A percentile compares a stretch with the other conserved stretches of the same genome.
Conservation (phyloP, 257 asterid genomes). For the Solanum bulbocastanum region DNA sequence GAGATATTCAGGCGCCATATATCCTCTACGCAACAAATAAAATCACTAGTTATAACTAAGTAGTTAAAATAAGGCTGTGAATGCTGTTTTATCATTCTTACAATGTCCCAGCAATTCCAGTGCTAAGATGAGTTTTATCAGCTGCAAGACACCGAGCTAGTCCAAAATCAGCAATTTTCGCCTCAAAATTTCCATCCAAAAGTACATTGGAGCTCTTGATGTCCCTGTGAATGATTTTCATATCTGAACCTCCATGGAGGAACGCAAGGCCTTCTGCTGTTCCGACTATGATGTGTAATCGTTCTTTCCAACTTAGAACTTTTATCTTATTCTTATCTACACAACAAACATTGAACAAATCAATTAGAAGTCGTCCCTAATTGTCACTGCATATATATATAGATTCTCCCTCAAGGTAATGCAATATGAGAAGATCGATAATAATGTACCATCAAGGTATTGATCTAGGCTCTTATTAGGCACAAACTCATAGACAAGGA, state of each 20-base stretch:
- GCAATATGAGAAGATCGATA: background rate
- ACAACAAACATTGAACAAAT: background rate
- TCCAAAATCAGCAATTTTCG: slow-evolving; percentile 14
- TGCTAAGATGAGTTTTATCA: slow-evolving; percentile 4
- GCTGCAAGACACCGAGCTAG: slow-evolving; percentile 2
- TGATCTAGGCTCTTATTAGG: slow-evolving; percentile 9
- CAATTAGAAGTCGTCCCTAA: background rate
- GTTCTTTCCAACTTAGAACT: slow-evolving; percentile 1
- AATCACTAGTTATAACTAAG: background rate
- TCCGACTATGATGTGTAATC: slow-evolving; percentile 1
- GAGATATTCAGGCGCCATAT: slow-evolving; percentile 10
- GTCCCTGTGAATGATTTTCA: slow-evolving; percentile 10
- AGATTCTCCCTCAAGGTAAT: background rate
- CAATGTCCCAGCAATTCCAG: slow-evolving; percentile 16
- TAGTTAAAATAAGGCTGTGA: background rate
- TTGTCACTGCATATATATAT: background rate
- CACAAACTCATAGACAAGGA: slow-evolving; percentile 9
- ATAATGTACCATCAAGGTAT: background rate
- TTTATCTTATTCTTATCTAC: background rate
- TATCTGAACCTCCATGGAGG: slow-evolving; percentile 3
- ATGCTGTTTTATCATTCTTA: background rate
- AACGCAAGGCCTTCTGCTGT: slow-evolving; percentile 6
- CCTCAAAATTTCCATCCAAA: background rate
- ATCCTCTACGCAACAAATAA: background rate
- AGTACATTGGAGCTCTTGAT: slow-evolving; percentile 10